Percentiles rank a stretch among this genome's conserved stretches.
Conservation (phyloP, 768 basidiomycete species). For the Floccularia luteovirens region DNA sequence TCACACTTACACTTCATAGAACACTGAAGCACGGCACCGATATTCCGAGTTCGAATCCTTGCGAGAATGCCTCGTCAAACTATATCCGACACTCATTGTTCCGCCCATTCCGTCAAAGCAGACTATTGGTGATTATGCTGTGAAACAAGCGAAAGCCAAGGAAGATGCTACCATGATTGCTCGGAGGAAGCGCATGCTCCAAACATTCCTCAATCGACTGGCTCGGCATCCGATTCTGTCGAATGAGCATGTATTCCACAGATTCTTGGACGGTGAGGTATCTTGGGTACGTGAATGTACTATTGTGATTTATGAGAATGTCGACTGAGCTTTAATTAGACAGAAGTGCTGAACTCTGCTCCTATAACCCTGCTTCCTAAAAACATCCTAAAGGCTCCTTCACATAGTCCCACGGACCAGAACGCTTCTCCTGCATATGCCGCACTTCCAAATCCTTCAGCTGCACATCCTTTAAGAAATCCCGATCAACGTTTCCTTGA, state of each 20-base stretch:
- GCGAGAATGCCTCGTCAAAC: constrained; percentile 69
- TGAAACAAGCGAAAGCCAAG: constrained; percentile 94
- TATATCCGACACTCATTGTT: constrained; percentile 95
- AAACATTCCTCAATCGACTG: constrained; percentile 89
- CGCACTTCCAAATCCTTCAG: constrained; percentile 83
- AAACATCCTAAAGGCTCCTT: constrained; percentile 92
- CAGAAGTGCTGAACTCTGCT: constrained; percentile 88
- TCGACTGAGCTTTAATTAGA: constrained; percentile 31
- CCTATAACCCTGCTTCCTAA: constrained; percentile 89
- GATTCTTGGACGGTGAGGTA: constrained; percentile 92
- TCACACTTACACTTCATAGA: constrained; percentile 33
- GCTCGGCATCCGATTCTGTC: constrained; percentile 91
- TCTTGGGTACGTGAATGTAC: constrained; percentile 76
- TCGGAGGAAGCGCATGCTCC: constrained; percentile 87
- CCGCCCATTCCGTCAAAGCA: constrained; percentile 98
- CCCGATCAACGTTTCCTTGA: constrained; percentile 96
- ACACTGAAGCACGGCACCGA: constrained; percentile 74
- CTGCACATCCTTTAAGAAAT: constrained; percentile 80
- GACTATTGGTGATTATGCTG: constrained; percentile 91
- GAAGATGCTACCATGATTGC: constrained; percentile 92
- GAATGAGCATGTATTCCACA: constrained; percentile 92
- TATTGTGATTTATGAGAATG: not conserved
- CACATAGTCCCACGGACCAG: constrained; percentile 87
- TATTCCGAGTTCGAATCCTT: constrained; percentile 98
- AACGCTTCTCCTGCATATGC: constrained; percentile 67